phyloP scores from a whole-genome alignment of 257 asterid genomes.

The Leonotis leonurus region DNA sequence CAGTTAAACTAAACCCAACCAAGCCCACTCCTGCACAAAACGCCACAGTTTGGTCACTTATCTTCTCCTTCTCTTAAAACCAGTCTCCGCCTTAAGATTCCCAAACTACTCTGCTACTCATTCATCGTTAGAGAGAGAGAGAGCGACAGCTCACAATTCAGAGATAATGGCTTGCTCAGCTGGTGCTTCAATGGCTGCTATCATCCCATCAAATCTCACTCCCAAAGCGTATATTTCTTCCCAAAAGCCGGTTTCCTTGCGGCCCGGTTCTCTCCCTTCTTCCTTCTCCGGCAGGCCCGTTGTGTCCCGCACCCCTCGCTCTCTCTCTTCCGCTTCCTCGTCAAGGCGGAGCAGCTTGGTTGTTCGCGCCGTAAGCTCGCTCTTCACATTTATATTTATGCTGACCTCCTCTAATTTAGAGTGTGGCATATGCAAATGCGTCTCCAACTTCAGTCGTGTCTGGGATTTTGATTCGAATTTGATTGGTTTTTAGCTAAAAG shows the following conservation, averaged over 20 bases:
- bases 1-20: too few species aligned
- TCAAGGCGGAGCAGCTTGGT: conserved; percentile 26
- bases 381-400: neutral
- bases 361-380: conserved; percentile 60
- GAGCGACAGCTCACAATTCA: neutral
- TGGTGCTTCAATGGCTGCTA: conserved; percentile 47
- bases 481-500: neutral
- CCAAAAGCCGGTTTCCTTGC: conserved; percentile 27
- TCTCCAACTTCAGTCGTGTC: neutral
- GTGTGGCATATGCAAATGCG: neutral
- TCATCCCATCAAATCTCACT: conserved; percentile 33
- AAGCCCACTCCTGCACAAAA: neutral
- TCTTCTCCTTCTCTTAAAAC: conserved; percentile 8
- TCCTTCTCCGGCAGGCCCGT: conserved; percentile 45
- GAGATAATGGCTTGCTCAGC: conserved; percentile 55
- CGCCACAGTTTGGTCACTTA: conserved; percentile 17
- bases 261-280: conserved; percentile 35
- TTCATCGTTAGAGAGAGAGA: neutral
- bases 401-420: neutral
- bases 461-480: neutral
- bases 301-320: conserved; percentile 30
- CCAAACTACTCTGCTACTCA: neutral
- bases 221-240: conserved; percentile 44
- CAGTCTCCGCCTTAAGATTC: conserved; percentile 26
- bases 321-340: conserved; percentile 32